phyloP scores from a whole-genome alignment of 768 basidiomycete species.

The Russula vinacea region DNA sequence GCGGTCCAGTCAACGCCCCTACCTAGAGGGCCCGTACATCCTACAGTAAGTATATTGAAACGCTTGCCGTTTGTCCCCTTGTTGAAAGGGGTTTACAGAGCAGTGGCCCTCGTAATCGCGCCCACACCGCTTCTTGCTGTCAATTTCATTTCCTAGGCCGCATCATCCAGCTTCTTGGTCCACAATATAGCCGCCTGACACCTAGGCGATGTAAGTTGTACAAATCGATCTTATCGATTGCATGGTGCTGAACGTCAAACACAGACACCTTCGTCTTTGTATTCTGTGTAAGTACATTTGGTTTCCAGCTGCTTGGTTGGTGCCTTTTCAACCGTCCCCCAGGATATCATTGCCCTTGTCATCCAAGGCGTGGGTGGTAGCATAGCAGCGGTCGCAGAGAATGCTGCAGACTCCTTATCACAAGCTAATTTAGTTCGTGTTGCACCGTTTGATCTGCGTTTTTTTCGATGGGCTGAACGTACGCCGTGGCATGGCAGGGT shows the following conservation, averaged over 20 bases:
- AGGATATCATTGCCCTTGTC: constrained; percentile 25
- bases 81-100: constrained; percentile 10
- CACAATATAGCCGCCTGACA: constrained; percentile 24
- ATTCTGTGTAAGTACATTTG: constrained; percentile 16
- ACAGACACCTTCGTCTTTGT: constrained; percentile 21
- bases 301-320: background rate
- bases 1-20: constrained; percentile 25
- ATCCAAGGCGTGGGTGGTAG: constrained; percentile 20
- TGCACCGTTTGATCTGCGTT: background rate
- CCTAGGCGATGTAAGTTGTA: constrained; percentile 19
- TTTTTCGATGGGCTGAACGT: background rate
- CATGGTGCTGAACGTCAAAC: background rate
- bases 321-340: background rate
- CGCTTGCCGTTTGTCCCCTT: background rate
- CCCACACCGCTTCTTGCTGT: constrained; percentile 27
- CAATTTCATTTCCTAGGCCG: constrained; percentile 28
- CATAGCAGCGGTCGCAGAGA: constrained; percentile 9
- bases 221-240: background rate
- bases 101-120: constrained; percentile 16
- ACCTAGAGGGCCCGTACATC: constrained; percentile 13
- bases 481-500: constrained; percentile 7
- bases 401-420: background rate
- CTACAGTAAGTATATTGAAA: constrained; percentile 23
- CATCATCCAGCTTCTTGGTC: constrained; percentile 20
- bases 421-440: constrained; percentile 1